phyloP scores from a whole-genome alignment of 192 early-diverging fungal species.

The Entomortierella parvispora region DNA sequence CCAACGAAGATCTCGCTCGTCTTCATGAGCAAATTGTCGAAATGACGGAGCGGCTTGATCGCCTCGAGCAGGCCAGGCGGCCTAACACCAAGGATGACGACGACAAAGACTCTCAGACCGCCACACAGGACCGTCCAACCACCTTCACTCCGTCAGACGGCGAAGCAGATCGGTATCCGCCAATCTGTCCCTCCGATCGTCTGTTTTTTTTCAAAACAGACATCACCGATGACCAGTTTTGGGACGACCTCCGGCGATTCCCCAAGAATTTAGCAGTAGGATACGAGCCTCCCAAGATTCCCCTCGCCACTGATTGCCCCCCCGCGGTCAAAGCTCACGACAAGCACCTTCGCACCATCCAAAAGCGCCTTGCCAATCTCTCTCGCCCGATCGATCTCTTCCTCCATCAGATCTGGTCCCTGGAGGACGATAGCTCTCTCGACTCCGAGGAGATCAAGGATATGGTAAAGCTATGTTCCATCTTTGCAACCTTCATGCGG shows the following conservation, averaged over 20 bases:
- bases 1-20: no score
- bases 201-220: not conserved
- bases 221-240: slow-evolving; percentile 5
- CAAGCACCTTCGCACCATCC: slow-evolving; percentile 7
- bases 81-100: no score
- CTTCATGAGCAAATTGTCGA: slow-evolving; percentile 11
- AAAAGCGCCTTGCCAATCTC: slow-evolving; percentile 20
- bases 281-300: slow-evolving; percentile 24
- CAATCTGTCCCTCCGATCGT: slow-evolving; percentile 4
- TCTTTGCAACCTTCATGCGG: slow-evolving; percentile 12
- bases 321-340: slow-evolving; percentile 14
- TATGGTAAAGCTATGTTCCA: not conserved
- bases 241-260: slow-evolving; percentile 6
- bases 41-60: slow-evolving; percentile 1
- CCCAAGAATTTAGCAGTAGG: slow-evolving; percentile 20
- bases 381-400: slow-evolving; percentile 19
- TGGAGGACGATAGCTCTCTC: slow-evolving; percentile 1
- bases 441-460: not conserved
- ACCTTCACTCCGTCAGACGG: not conserved
- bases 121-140: not conserved
- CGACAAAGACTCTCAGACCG: slow-evolving; percentile 12
- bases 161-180: not conserved
- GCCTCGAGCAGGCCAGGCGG: not conserved
- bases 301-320: not conserved
- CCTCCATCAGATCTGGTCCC: slow-evolving; percentile 4